These are phyloP conservation scores for Marasmius oreades DNA, from an alignment of 1,284 basidiomycete genomes.

Conservation along the genomic window DNA sequence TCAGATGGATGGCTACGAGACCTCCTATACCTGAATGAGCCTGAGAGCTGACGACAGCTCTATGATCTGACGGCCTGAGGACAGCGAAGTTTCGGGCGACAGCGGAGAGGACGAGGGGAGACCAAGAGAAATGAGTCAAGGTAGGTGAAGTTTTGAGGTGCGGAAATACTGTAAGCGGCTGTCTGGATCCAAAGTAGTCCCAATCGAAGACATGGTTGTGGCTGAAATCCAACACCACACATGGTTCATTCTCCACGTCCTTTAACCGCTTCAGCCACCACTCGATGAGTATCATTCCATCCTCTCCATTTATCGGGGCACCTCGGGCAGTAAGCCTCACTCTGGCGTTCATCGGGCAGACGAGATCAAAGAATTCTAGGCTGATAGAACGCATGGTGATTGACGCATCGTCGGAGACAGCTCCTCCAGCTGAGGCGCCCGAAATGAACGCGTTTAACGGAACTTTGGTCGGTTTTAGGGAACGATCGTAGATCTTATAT, in stretches of 20 bases:
- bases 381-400: constrained; percentile 32
- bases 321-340: constrained; percentile 36
- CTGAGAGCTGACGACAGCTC: constrained; percentile 18
- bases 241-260: constrained; percentile 33
- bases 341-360: constrained; percentile 34
- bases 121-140: constrained; percentile 51
- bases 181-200: constrained; percentile 51
- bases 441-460: constrained; percentile 61
- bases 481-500: constrained; percentile 46
- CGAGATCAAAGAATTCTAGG: constrained; percentile 35
- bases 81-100: constrained; percentile 48
- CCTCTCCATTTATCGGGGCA: constrained; percentile 29
- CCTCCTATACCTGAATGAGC: constrained; percentile 33
- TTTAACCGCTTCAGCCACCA: constrained; percentile 48
- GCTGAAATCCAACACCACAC: constrained; percentile 44
- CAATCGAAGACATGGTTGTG: constrained; percentile 43
- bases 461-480: constrained; percentile 50
- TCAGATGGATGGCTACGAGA: constrained; percentile 62
- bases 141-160: constrained; percentile 44
- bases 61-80: constrained; percentile 32
- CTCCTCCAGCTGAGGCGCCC: constrained; percentile 54
- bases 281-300: constrained; percentile 36
- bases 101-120: constrained; percentile 52
- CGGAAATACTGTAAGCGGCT: constrained; percentile 45
- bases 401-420: constrained; percentile 22